These are phyloP conservation scores for Debaryomyces castellii DNA, from an alignment of 805 yeast species.

Conservation along the genomic window DNA sequence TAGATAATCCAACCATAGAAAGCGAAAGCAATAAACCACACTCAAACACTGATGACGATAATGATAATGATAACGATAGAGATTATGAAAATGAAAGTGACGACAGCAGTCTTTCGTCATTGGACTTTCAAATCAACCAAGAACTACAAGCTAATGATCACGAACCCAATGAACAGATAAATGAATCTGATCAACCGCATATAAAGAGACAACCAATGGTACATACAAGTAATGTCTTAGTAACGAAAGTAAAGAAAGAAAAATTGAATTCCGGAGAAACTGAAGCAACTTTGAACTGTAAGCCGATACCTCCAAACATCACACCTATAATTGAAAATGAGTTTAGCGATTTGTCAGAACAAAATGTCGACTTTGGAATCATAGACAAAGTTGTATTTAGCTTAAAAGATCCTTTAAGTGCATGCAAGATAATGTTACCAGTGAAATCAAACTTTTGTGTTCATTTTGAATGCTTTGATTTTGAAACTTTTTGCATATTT, in stretches of 20 bases:
- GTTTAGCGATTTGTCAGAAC: slow-evolving; percentile 19
- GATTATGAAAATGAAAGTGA: slow-evolving; percentile 8
- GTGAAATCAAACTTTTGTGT: slow-evolving; percentile 36
- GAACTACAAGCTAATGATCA: slow-evolving; percentile 5
- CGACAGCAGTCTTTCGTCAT: slow-evolving; percentile 15
- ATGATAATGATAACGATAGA: not conserved
- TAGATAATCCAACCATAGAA: no score
- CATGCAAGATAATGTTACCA: slow-evolving; percentile 37
- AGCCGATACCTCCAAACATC: slow-evolving; percentile 28
- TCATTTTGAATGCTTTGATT: slow-evolving; percentile 47
- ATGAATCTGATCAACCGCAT: not conserved
- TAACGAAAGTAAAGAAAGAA: not conserved
- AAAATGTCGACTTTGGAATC: slow-evolving; percentile 29
- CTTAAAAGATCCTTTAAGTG: slow-evolving; percentile 40
- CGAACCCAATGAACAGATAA: not conserved
- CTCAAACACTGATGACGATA: not conserved
- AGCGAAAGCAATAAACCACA: no score
- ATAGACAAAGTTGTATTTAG: slow-evolving; percentile 38
- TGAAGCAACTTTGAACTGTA: slow-evolving; percentile 8
- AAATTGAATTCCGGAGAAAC: not conserved
- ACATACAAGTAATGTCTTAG: not conserved
- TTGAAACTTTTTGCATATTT: slow-evolving; percentile 39
- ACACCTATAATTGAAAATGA: slow-evolving; percentile 28
- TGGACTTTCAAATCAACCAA: slow-evolving; percentile 18
- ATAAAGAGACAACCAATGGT: not conserved